Conservation (phyloP, 2,329 filamentous ascomycete genomes). For the Aspergillus melleus region DNA sequence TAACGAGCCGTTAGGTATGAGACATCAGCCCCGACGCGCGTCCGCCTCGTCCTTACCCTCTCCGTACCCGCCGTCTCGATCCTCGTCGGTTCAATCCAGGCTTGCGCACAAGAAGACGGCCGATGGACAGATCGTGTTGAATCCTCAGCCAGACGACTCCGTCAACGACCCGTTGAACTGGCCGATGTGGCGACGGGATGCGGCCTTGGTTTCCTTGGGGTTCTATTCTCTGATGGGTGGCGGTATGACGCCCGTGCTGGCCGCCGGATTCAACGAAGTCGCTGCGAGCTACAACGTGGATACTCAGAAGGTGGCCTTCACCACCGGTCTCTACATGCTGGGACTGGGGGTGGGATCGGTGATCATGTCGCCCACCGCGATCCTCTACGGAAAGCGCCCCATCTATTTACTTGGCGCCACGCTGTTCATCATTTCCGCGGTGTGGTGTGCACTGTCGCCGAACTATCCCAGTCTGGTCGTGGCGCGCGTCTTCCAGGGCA, state of each 20-base stretch:
- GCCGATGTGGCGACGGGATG: conserved; percentile 77
- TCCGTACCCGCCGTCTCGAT: conserved; percentile 40
- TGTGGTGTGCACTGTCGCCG: conserved; percentile 87
- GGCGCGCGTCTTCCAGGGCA: conserved; percentile 81
- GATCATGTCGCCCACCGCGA: conserved; percentile 84
- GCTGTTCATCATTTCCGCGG: conserved; percentile 71
- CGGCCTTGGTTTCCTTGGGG: conserved; percentile 76
- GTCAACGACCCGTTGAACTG: conserved; percentile 92
- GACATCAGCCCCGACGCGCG: conserved; percentile 61
- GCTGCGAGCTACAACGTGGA: conserved; percentile 65
- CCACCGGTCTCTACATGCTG: conserved; percentile 92
- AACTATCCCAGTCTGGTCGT: conserved; percentile 76
- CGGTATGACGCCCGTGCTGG: conserved; percentile 86
- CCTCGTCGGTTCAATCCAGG: conserved; percentile 35
- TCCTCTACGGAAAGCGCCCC: conserved; percentile 84
- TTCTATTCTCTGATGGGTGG: conserved; percentile 93
- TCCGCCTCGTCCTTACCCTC: conserved; percentile 57
- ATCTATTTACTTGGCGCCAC: conserved; percentile 79
- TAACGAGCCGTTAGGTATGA: conserved; percentile 63
- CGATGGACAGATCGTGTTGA: conserved; percentile 81
- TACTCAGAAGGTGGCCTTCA: conserved; percentile 74
- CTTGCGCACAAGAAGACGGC: conserved; percentile 69
- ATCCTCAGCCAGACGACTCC: conserved; percentile 89
- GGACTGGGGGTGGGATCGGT: conserved; percentile 84
- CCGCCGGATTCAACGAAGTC: conserved; percentile 84